phyloP scores from a whole-genome alignment of 2,329 filamentous ascomycete species.

The Penicillium psychrosexuale region DNA sequence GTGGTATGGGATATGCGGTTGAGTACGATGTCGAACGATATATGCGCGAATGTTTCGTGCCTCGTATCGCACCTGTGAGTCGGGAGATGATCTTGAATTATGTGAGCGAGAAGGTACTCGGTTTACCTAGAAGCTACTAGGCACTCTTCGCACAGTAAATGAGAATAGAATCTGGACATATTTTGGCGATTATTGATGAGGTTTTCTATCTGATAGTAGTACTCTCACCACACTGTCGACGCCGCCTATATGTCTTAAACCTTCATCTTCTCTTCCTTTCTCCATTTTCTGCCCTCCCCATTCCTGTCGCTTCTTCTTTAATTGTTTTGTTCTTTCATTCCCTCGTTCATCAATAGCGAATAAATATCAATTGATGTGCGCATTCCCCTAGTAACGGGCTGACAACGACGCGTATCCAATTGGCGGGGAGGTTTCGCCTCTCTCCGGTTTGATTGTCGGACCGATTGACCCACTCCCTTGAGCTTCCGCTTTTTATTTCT shows the following conservation, averaged over 20 bases:
- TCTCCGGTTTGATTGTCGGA: neutral
- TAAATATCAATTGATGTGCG: neutral
- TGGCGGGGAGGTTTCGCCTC: conserved; percentile 12
- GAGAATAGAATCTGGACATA: neutral
- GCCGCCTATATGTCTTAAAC: too few species aligned
- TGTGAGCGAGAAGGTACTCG: conserved; percentile 45
- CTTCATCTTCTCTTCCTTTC: too few species aligned
- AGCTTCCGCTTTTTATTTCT: conserved; percentile 19
- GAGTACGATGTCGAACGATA: conserved; percentile 63
- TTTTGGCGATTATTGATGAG: neutral
- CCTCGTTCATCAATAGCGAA: too few species aligned
- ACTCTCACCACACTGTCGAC: too few species aligned
- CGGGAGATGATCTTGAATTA: conserved; percentile 50
- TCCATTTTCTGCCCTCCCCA: too few species aligned
- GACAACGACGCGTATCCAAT: conserved; percentile 8
- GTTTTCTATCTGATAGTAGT: too few species aligned
- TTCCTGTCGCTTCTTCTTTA: too few species aligned
- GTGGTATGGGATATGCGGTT: conserved; percentile 62
- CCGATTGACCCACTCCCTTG: neutral
- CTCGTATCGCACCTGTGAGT: conserved; percentile 58
- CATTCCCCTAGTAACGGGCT: neutral
- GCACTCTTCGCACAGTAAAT: too few species aligned
- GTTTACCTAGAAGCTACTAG: conserved; percentile 45
- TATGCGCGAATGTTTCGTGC: conserved; percentile 58
- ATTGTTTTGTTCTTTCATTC: too few species aligned